These are phyloP conservation scores for Rhodofomes roseus DNA, from an alignment of 1,284 basidiomycete species.

Conservation along the genomic window DNA sequence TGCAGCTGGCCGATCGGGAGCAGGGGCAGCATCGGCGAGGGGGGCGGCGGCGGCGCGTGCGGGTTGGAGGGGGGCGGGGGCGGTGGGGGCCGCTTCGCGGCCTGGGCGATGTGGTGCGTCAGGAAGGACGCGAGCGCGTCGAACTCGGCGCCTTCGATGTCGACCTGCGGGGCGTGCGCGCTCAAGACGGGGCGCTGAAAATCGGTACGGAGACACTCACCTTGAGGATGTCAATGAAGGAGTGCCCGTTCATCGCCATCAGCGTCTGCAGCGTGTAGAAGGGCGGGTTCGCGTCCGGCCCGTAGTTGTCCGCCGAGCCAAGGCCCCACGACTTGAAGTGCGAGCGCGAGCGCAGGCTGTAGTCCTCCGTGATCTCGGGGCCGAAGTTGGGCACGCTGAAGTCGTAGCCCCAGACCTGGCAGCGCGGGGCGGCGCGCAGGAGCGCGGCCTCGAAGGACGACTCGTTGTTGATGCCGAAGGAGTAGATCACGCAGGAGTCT, in stretches of 20 bases:
- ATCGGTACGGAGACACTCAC: neutral
- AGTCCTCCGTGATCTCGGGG: slow-evolving; percentile 38
- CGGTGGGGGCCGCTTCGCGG: neutral
- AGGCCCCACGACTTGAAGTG: slow-evolving; percentile 46
- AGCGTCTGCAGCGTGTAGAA: slow-evolving; percentile 42
- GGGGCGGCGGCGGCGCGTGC: slow-evolving; percentile 4
- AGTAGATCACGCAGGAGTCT: slow-evolving; percentile 44
- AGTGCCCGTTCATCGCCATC: slow-evolving; percentile 44
- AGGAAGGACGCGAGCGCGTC: slow-evolving; percentile 37
- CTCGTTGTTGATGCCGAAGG: slow-evolving; percentile 47
- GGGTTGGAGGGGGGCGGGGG: slow-evolving; percentile 8
- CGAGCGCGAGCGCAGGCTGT: slow-evolving; percentile 26
- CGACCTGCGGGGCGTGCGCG: slow-evolving; percentile 23
- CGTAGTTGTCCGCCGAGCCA: slow-evolving; percentile 33
- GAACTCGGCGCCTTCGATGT: slow-evolving; percentile 48
- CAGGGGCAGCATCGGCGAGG: neutral
- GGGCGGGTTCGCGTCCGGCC: slow-evolving; percentile 32
- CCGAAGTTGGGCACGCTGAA: slow-evolving; percentile 48
- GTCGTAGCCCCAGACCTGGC: slow-evolving; percentile 51
- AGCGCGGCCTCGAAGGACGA: slow-evolving; percentile 52
- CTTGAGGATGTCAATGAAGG: slow-evolving; percentile 45
- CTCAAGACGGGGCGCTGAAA: neutral
- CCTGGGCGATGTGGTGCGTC: slow-evolving; percentile 18
- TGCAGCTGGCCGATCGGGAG: slow-evolving; percentile 37
- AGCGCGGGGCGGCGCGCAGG: slow-evolving; percentile 36